A percentile compares a stretch with the other conserved stretches of the same genome.
Evolutionary conservation across 805 yeast genomes (phyloP).

Genomic region (Candida sithepensis): DNA sequence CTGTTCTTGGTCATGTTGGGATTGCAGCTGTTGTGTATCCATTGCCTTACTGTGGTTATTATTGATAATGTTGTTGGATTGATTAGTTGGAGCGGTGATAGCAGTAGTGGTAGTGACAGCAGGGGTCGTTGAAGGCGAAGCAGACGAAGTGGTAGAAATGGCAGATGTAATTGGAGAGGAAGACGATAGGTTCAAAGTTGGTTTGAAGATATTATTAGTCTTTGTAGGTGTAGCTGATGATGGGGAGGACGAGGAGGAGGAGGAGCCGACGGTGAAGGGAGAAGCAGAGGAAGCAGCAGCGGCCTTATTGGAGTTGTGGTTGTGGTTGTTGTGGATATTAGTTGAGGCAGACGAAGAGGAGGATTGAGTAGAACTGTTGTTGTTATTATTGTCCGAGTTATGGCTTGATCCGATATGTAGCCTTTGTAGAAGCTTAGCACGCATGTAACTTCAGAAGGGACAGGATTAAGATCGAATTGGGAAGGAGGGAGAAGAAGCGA

Average conservation of each 20-base stretch:
- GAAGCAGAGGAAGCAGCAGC: too few species aligned
- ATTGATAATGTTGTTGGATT: slow-evolving; percentile 3
- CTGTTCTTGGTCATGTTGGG: slow-evolving; percentile 15
- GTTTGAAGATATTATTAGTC: not conserved
- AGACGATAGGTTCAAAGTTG: not conserved
- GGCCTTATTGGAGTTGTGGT: too few species aligned
- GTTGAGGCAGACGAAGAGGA: not conserved
- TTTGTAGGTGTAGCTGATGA: not conserved
- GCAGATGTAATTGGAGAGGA: not conserved
- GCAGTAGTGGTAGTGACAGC: not conserved
- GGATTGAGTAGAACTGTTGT: not conserved
- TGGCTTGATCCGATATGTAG: slow-evolving; percentile 24
- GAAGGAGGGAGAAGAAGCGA: not conserved
- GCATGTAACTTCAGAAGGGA: slow-evolving; percentile 13
- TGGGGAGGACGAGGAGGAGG: not conserved
- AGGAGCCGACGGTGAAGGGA: too few species aligned
- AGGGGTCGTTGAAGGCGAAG: not conserved
- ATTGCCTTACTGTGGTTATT: slow-evolving; percentile 1
- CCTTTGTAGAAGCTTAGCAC: slow-evolving; percentile 23
- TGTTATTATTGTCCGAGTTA: slow-evolving; percentile 12
- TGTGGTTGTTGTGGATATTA: too few species aligned
- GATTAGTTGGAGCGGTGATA: not conserved
- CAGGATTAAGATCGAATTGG: not conserved
- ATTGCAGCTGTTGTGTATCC: slow-evolving; percentile 4
- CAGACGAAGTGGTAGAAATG: not conserved